Percentiles rank a stretch among this genome's conserved stretches.
These are phyloP conservation scores for Lactarius quietus DNA, from an alignment of 768 basidiomycete species.

Conservation along the genomic window DNA sequence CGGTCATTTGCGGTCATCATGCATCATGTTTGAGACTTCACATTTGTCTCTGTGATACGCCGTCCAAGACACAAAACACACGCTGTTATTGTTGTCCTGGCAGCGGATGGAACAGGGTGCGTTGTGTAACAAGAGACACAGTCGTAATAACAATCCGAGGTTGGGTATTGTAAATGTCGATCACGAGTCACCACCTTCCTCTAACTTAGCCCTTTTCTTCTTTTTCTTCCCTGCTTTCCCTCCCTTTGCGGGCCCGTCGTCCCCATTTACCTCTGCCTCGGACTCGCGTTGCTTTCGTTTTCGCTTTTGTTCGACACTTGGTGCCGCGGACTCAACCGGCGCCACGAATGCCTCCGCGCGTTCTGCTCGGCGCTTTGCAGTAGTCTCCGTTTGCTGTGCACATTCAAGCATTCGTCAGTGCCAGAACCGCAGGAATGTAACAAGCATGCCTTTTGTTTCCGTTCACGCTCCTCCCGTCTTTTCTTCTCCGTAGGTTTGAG, in stretches of 20 bases:
- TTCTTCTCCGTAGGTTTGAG: constrained; percentile 89
- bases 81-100: background rate
- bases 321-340: constrained; percentile 72
- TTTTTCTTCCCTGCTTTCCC: constrained; percentile 39
- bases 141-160: background rate
- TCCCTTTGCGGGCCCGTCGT: constrained; percentile 34
- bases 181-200: constrained; percentile 13
- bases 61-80: background rate
- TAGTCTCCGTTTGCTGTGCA: constrained; percentile 71
- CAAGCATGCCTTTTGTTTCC: constrained; percentile 67
- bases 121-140: background rate
- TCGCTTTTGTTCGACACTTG: constrained; percentile 75
- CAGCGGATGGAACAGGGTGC: background rate
- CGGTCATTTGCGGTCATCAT: constrained; percentile 19
- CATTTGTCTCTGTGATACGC: background rate
- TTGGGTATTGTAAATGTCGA: background rate
- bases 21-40: constrained; percentile 7
- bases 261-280: constrained; percentile 33
- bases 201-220: constrained; percentile 36
- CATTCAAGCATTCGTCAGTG: background rate
- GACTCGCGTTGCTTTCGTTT: constrained; percentile 44
- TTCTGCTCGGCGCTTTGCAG: constrained; percentile 66
- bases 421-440: constrained; percentile 6
- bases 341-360: constrained; percentile 88
- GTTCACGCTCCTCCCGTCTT: constrained; percentile 60